Percentiles rank a stretch among this genome's conserved stretches.
phyloP scores from a whole-genome alignment of 2,329 filamentous ascomycete species.

The Hypoxylon sp. region DNA sequence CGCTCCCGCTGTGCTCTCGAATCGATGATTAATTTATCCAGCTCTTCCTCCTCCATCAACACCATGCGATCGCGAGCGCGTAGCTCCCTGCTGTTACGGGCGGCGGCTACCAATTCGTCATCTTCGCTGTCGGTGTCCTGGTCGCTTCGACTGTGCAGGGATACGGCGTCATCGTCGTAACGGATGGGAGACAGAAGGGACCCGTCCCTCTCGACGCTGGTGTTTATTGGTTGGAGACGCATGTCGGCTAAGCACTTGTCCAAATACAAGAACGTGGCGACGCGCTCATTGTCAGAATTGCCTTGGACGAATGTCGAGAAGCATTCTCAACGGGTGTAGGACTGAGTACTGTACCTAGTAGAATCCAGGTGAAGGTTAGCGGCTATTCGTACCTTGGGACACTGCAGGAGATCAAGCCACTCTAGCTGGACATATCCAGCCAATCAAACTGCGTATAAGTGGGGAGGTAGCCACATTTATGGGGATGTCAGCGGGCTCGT shows the following conservation, averaged over 20 bases:
- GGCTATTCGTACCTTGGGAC: not conserved
- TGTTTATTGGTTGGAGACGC: conserved; percentile 50
- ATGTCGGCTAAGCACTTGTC: conserved; percentile 40
- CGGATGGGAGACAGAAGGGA: conserved; percentile 72
- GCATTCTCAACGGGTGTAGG: not conserved
- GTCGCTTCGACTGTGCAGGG: conserved; percentile 74
- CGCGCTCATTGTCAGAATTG: conserved; percentile 26
- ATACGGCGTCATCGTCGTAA: conserved; percentile 78
- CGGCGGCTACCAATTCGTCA: conserved; percentile 74
- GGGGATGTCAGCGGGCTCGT: conserved; percentile 19
- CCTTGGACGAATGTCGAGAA: conserved; percentile 5
- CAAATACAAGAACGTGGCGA: conserved; percentile 7
- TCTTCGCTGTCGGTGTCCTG: conserved; percentile 83
- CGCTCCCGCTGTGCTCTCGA: conserved; percentile 61
- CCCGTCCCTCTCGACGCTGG: conserved; percentile 48
- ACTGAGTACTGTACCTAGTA: conserved; percentile 3
- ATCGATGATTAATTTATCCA: conserved; percentile 69
- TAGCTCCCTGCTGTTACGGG: conserved; percentile 77
- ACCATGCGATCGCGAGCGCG: conserved; percentile 77
- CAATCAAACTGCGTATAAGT: conserved; percentile 10
- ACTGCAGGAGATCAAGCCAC: conserved; percentile 13
- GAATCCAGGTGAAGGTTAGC: conserved; percentile 13
- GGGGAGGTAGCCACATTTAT: conserved; percentile 9
- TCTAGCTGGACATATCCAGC: not conserved
- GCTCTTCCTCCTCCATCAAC: conserved; percentile 80